These are phyloP conservation scores for Leccinum barrowsii DNA, from an alignment of 768 basidiomycete species.

Conservation along the genomic window DNA sequence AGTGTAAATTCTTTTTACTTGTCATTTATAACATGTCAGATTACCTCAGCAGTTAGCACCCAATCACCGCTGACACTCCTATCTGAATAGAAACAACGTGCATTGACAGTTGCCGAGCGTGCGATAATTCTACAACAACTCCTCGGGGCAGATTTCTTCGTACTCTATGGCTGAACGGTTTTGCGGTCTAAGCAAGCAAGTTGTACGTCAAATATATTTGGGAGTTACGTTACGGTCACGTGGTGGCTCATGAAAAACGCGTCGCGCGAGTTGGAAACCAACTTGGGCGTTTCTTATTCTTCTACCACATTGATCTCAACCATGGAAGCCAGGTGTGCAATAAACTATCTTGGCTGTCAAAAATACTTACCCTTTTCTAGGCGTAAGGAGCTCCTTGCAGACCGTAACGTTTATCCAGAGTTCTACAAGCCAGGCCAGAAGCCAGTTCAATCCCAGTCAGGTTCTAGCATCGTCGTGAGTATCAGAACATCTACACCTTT, in stretches of 20 bases:
- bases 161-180: too few species aligned
- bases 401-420: constrained; percentile 28
- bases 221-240: constrained; percentile 4
- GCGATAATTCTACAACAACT: too few species aligned
- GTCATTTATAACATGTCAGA: too few species aligned
- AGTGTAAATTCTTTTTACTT: too few species aligned
- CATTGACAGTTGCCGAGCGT: too few species aligned
- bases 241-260: constrained; percentile 20
- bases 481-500: background rate
- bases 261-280: constrained; percentile 15
- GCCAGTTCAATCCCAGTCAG: background rate
- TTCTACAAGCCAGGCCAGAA: constrained; percentile 25
- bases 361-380: constrained; percentile 5
- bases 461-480: constrained; percentile 23
- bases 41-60: too few species aligned
- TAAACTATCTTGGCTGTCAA: too few species aligned
- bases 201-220: too few species aligned
- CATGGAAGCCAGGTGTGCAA: constrained; percentile 28
- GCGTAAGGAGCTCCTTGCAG: constrained; percentile 26
- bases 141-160: too few species aligned
- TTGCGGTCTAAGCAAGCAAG: too few species aligned
- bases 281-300: constrained; percentile 1
- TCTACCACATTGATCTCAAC: background rate
- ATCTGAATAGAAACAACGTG: too few species aligned
- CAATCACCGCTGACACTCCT: too few species aligned